Conservation (phyloP, 768 basidiomycete species). For the Sutorius australiensis region DNA sequence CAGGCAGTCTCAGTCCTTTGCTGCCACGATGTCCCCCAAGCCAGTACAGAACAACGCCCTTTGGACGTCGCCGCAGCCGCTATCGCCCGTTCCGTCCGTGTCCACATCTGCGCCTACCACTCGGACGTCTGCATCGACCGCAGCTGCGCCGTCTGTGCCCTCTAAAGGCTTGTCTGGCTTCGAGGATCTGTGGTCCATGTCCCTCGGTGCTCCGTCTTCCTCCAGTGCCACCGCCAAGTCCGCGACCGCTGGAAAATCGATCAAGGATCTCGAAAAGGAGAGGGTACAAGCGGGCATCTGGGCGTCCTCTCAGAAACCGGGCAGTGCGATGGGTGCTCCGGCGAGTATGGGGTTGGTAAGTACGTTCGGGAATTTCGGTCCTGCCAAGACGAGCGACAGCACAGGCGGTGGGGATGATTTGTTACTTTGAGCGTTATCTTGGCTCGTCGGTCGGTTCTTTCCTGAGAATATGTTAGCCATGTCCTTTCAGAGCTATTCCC, state of each 20-base stretch:
- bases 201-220: conserved; percentile 48
- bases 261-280: conserved; percentile 87
- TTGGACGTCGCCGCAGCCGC: conserved; percentile 27
- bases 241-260: conserved; percentile 57
- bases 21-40: conserved; percentile 14
- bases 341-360: conserved; percentile 14
- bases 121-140: conserved; percentile 6
- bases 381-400: conserved; percentile 15
- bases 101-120: conserved; percentile 11
- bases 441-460: neutral
- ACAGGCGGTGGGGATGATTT: conserved; percentile 40
- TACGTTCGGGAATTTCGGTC: conserved; percentile 35
- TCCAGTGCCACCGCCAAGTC: conserved; percentile 34
- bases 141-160: conserved; percentile 22
- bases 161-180: conserved; percentile 55
- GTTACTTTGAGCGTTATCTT: conserved; percentile 31
- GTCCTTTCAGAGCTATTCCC: neutral
- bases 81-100: conserved; percentile 15
- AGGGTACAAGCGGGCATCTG: conserved; percentile 79
- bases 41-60: conserved; percentile 20
- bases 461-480: neutral
- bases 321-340: conserved; percentile 2
- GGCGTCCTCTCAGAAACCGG: conserved; percentile 41
- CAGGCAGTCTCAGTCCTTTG: conserved; percentile 19
- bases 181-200: conserved; percentile 87